Base-by-base conservation (phyloP, 495 filamentous ascomycete species). In the Haplographium delicatum region DNA sequence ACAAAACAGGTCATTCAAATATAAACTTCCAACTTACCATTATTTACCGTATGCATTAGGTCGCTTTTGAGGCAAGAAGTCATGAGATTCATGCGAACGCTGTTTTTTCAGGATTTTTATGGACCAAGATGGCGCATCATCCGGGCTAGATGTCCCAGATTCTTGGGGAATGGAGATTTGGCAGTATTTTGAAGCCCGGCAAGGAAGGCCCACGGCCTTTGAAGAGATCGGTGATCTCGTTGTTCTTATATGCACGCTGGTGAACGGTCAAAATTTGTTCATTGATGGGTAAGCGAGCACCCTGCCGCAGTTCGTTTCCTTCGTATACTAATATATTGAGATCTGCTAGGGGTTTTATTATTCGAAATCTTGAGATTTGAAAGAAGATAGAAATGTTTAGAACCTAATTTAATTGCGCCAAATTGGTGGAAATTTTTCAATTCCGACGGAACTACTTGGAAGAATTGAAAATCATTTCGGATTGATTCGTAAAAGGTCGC, bases 1-100 rank as follows among this genome's bases (percentile, higher is more conserved):
- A 64, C 61, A 1, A 56, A 43, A 20, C 45, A 54, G 24, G 41
- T 28, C 25, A 43, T 60, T 62, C 27, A 3, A 54, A 54, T 20
- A 20, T 28, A 6, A 16, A 8, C 35, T n/a, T 3, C 9, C 34
- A 10, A 27, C 9, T 26, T 30, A 1, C 26, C 1, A 28, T 30
- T 5, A 25, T 20, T 28, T 15, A 15, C 44, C 42, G 47, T 40
- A 24, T 42, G 23, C 39, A n/a, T n/a, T n/a, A 20, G 20, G 27
- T 30, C 53, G 63, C 42, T 8, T 46, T 63, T 34, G 61, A 64
- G 46, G 60, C 22, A 18, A 46, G 56, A 15, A 20, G 26, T 0
- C 30, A 43, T 5, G 41, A 47, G 15, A 65, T 63, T 22, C 49
- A 58, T 10, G 24, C 39, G 7, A 63, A 65, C 23, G 53, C 58